phyloP scores from a whole-genome alignment of 2,329 filamentous ascomycete species.

The Ophiosphaerella narmari region DNA sequence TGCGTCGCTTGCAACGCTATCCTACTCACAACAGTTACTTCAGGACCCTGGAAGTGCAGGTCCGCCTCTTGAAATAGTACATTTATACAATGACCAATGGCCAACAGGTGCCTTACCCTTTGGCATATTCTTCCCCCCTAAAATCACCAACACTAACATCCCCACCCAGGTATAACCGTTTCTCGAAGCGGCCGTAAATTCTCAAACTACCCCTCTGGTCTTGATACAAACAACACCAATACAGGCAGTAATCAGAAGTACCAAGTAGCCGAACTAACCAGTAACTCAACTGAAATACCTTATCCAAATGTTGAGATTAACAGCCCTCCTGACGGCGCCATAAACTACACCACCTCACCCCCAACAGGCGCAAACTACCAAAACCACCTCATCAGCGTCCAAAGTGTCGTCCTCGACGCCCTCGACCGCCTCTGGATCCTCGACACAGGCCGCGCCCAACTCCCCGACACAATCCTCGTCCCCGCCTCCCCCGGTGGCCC shows the following conservation, averaged over 20 bases:
- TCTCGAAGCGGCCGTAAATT: constrained; percentile 57
- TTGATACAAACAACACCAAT: constrained; percentile 55
- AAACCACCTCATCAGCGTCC: constrained; percentile 57
- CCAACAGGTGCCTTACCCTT: constrained; percentile 41
- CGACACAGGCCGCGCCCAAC: constrained; percentile 56
- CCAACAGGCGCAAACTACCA: constrained; percentile 53
- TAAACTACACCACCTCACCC: constrained; percentile 57
- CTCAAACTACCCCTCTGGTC: constrained; percentile 56
- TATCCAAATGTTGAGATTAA: constrained; percentile 54
- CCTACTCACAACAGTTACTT: constrained; percentile 20
- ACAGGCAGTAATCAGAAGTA: constrained; percentile 50
- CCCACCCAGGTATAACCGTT: constrained; percentile 53
- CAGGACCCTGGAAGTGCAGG: constrained; percentile 48
- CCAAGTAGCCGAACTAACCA: constrained; percentile 54
- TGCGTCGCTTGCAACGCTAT: constrained; percentile 15
- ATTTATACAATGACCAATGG: constrained; percentile 59
- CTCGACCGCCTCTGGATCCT: constrained; percentile 59
- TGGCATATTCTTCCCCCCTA: too few relatives aligned
- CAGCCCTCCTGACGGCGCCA: constrained; percentile 54
- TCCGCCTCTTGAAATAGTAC: constrained; percentile 53
- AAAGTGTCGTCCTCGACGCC: constrained; percentile 58
- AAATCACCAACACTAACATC: too few relatives aligned
- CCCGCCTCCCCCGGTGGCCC: constrained; percentile 54
- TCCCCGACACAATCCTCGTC: constrained; percentile 51
- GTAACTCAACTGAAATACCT: constrained; percentile 50